Evolutionary conservation across 805 yeast genomes (phyloP).

Genomic region (Metschnikowia rubicola): DNA sequence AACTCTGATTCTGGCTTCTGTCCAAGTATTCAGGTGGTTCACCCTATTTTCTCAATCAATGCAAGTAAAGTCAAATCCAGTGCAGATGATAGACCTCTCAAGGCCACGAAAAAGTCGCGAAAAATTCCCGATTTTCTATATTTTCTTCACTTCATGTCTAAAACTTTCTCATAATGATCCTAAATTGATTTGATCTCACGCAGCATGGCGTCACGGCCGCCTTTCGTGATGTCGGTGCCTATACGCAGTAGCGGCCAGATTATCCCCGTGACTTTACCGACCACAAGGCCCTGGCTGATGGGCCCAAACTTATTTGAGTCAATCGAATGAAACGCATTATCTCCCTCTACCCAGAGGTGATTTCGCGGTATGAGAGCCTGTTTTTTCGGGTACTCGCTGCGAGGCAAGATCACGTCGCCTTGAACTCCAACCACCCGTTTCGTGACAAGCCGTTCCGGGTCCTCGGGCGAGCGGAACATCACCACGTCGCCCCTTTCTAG

Average conservation of each 20-base stretch:
- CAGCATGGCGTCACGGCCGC: conserved; percentile 13
- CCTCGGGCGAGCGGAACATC: conserved; percentile 72
- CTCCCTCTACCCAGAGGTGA: conserved; percentile 96
- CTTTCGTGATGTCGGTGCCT: conserved; percentile 21
- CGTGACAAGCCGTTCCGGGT: conserved; percentile 72
- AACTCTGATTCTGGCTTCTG: too few species aligned
- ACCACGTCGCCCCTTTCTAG: conserved; percentile 67
- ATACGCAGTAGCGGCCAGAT: conserved; percentile 59
- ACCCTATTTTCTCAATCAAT: too few species aligned
- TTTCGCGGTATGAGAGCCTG: conserved; percentile 64
- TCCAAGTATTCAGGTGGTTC: too few species aligned
- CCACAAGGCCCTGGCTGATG: conserved; percentile 70
- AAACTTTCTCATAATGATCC: neutral
- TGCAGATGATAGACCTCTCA: too few species aligned
- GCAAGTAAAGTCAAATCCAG: too few species aligned
- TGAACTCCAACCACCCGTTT: conserved; percentile 76
- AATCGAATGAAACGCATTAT: conserved; percentile 69
- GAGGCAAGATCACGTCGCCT: conserved; percentile 64
- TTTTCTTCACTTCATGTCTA: neutral
- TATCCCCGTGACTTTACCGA: conserved; percentile 69
- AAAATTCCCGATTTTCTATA: too few species aligned
- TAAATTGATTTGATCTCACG: neutral
- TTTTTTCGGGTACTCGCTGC: conserved; percentile 62
- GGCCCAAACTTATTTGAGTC: conserved; percentile 92
- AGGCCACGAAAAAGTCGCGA: too few species aligned